Base-by-base conservation (phyloP, 2,329 filamentous ascomycete genomes). In the Penicillium polonicum region DNA sequence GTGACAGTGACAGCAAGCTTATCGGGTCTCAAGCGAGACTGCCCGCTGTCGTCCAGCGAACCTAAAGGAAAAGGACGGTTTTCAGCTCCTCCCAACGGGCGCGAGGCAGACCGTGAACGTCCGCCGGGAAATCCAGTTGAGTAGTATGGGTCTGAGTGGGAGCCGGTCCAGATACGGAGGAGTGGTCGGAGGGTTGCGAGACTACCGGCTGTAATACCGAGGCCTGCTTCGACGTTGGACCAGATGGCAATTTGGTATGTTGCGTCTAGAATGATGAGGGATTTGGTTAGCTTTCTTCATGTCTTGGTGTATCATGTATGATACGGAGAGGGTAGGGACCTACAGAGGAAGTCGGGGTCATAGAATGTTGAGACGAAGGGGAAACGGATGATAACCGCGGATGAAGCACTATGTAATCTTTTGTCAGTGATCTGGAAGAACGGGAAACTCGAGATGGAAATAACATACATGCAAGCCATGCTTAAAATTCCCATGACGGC, bases 401-500 rank as follows among this genome's bases (percentile, higher is more conserved):
- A 71, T 0, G 79, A 81, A 25, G 77, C 80, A 43, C 71, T 73
- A 29, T 23, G 17, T 13, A 21, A 15, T n/a, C 6, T 13, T 19
- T 6, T 23, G 19, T 19, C n/a, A 23, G 60, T 60, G 31, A 57
- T 36, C 42, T 39, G 33, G 13, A 38, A 33, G 15, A 10, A 15
- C 2, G 25, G 25, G 12, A n/a, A 23, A 21, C 5, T 64, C 69
- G 27, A 72, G 10, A 42, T 15, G 31, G 38, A 31, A 42, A 25
- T 10, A 45, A 65, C 70, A n/a, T 64, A 73, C 70, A 79, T 76
- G 64, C 83, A 83, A 35, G 83, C 86, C 74, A 86, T 80, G 2
- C 78, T 75, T 49, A 87, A 71, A 44, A 87, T 77, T 0, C 78
- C 75, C 10, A 80, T 77, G 4, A 86, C 74, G 0, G 82, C 76